phyloP scores from a whole-genome alignment of 2,329 filamentous ascomycete genomes.

The Furcasterigmium furcatum region DNA sequence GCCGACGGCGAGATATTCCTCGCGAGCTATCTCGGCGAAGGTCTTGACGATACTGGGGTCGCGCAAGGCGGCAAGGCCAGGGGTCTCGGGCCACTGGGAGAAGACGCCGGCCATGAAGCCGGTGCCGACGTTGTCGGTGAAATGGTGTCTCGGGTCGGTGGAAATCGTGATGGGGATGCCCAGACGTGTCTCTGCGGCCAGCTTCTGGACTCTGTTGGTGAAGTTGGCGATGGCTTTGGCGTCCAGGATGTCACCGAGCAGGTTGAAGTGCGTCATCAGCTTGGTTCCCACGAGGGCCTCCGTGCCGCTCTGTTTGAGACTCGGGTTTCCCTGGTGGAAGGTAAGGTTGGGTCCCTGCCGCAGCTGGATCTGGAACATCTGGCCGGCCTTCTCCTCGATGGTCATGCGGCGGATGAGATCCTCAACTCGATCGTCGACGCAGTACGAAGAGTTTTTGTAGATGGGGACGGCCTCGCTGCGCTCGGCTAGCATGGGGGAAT shows the following conservation, averaged over 20 bases:
- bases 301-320: conserved; percentile 17
- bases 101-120: conserved; percentile 38
- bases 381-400: conserved; percentile 43
- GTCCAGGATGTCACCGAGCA: conserved; percentile 38
- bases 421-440: conserved; percentile 41
- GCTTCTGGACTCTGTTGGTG: conserved; percentile 36
- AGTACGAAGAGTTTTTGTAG: conserved; percentile 27
- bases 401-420: conserved; percentile 43
- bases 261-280: conserved; percentile 41
- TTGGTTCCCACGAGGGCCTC: conserved; percentile 29
- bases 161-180: conserved; percentile 47
- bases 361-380: conserved; percentile 39
- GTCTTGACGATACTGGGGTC: conserved; percentile 36
- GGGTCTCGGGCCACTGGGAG: conserved; percentile 47
- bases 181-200: conserved; percentile 38
- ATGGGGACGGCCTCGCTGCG: not conserved
- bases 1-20: conserved; percentile 40
- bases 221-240: conserved; percentile 29
- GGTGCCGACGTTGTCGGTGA: conserved; percentile 38
- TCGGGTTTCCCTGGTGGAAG: conserved; percentile 5
- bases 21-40: conserved; percentile 45
- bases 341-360: conserved; percentile 16
- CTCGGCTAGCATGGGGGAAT: too few species aligned
- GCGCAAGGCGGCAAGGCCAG: conserved; percentile 46
- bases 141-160: conserved; percentile 42